Evolutionary conservation across 2,329 filamentous ascomycete species (phyloP), one percentile per base, ranked within the genome.

Genomic region (Didymosphaeria variabile): DNA sequence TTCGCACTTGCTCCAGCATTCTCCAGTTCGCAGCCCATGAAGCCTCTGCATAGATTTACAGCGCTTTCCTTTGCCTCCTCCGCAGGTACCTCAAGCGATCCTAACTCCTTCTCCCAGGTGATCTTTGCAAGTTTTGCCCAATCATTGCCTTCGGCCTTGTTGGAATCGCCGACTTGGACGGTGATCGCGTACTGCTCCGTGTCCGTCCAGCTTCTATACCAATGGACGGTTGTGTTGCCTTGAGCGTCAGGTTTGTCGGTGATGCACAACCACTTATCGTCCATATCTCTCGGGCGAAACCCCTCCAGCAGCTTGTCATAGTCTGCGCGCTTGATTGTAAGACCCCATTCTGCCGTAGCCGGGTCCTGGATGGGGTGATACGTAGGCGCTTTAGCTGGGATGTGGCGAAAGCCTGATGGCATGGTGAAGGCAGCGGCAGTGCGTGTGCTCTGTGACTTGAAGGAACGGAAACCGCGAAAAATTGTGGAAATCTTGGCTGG

Each of bases 211-310:
- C 54, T 56, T 47, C 54, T 47, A 26, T 36, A 36, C 19, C 19
- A 55, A 21, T 26, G 52, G 12, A 55, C 29, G 26, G n/a, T 46
- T 2, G 40, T 55, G 40, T 55, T 55, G 52, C 52, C 52, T 34
- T 46, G 40, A 32, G 26, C 38, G 52, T 55, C 52, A 15, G 40
- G 40, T n/a, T 21, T 36, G 17, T 55, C 52, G 8, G 52, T 19
- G 2, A 32, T 36, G 26, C 17, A 26, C 7, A 34, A 19, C 52
- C 52, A 55, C 17, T 46, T 55, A 17, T 55, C 52, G 26, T 55
- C 52, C 52, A 55, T 55, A 34, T 46, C 40, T 46, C 29, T 45
- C 1, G 52, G 52, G 9, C 10, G 13, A 9, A 55, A 55, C 8
- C 52, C 52, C 13, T 46, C n/a, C n/a, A 55, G 19, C 0, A 55